Evolutionary conservation across 495 filamentous ascomycete species (phyloP), one percentile per base, ranked within the genome.

Genomic region (Parathielavia hyrcaniae): DNA sequence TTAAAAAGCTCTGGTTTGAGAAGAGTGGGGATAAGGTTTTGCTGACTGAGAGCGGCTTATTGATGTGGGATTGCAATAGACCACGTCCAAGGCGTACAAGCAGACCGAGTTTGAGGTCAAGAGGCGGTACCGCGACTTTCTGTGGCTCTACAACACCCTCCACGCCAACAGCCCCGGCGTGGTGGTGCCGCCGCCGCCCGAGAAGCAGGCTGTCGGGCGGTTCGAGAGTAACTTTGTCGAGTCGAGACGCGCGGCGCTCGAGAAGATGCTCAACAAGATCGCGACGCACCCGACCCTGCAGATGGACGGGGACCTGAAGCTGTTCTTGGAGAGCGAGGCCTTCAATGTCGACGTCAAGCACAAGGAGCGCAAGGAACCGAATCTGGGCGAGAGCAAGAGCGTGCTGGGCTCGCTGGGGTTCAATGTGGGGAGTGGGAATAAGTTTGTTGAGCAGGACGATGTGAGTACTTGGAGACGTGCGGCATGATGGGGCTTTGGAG

Each of bases 201-300:
- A 98, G 77, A 98, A 98, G 75, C 95, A 98, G 73, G 91, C 93
- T 13, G 88, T 97, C 47, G 91, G 92, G 41, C 84, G 93, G 40
- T 98, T 98, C 67, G 93, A 98, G 73, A 88, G 85, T 56, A 95
- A 96, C 68, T 98, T 98, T 64, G 91, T 98, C 55, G 93, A 98
- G 70, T 87, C 89, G 22, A 77, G 93, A 62, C 81, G 93, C 67
- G 86, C 89, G 41, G 93, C 93, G 14, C 73, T 97, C 47, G 93
- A 98, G 72, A 85, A 92, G 61, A 97, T 97, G 93, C 73, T 97
- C 40, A 97, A 97, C 75, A 97, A 95, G 74, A 93, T 84, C 60
- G 89, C 92, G 5, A 81, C 82, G 11, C 93, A 98, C 71, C 87
- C 90, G 30, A 88, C 91, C 54, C 81, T 98, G 50, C 93, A 97